phyloP scores from a whole-genome alignment of 176 grass and related monocot genomes.

The Triticum monococcum region DNA sequence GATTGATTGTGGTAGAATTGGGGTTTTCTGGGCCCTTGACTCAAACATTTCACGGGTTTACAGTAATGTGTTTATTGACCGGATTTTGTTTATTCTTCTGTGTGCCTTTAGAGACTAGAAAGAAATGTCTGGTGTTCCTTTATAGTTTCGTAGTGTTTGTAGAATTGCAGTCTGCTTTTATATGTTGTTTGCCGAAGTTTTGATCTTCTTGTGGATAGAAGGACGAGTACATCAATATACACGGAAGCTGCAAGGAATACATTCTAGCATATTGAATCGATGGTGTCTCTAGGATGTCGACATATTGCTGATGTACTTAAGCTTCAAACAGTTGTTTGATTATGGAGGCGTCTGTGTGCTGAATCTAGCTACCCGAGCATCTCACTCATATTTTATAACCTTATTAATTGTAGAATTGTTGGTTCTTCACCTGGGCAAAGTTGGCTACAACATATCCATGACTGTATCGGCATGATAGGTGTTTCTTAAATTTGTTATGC shows the following conservation, averaged over 20 bases:
- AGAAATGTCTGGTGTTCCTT: background rate
- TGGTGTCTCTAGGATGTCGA: background rate
- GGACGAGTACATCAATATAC: background rate
- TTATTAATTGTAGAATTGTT: background rate
- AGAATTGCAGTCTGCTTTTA: background rate
- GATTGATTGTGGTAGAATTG: background rate
- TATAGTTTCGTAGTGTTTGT: background rate
- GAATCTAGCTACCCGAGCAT: background rate
- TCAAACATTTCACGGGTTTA: background rate
- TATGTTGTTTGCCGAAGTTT: conserved; percentile 9
- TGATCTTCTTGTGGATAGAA: background rate
- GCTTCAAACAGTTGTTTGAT: background rate
- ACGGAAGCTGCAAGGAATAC: background rate
- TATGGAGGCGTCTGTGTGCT: background rate
- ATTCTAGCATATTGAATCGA: background rate
- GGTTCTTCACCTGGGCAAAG: background rate
- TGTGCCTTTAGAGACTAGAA: background rate
- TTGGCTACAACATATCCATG: background rate
- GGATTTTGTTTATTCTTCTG: background rate
- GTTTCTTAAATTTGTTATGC: background rate
- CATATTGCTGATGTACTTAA: background rate
- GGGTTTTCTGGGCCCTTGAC: background rate
- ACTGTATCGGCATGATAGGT: background rate
- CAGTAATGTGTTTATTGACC: background rate
- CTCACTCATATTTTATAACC: background rate